Evolutionary conservation across 306 rosid genomes (phyloP).

Genomic region (Cucurbita ficifolia): DNA sequence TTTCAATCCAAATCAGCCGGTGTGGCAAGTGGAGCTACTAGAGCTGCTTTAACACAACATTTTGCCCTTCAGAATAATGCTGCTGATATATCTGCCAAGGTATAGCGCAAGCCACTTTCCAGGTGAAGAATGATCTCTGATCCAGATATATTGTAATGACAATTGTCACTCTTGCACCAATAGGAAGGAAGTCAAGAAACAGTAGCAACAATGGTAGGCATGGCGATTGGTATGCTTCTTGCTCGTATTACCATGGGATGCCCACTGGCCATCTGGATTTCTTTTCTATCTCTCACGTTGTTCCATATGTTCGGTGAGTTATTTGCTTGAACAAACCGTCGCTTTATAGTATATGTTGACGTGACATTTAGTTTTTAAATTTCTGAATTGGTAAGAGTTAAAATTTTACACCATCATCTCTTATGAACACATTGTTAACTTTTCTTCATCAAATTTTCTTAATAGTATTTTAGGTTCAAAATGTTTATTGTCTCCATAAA

Average conservation of each 20-base stretch:
- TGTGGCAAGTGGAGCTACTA: constrained; percentile 97
- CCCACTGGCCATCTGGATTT: constrained; percentile 73
- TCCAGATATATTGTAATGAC: constrained; percentile 3
- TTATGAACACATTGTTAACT: background rate
- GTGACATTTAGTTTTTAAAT: background rate
- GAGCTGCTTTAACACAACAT: constrained; percentile 99
- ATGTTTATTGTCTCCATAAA: background rate
- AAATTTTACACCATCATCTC: background rate
- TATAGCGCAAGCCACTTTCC: constrained; percentile 7
- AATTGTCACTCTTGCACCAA: background rate
- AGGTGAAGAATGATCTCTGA: background rate
- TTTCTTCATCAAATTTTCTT: background rate
- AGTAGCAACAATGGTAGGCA: constrained; percentile 78
- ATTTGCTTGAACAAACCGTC: background rate
- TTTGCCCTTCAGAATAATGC: constrained; percentile 66
- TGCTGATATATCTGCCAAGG: constrained; percentile 61
- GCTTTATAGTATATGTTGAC: background rate
- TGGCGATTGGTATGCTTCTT: constrained; percentile 83
- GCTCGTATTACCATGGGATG: constrained; percentile 56
- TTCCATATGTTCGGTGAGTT: constrained; percentile 78
- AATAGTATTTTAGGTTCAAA: background rate
- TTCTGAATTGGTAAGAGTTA: background rate
- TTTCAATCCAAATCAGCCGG: constrained; percentile 48
- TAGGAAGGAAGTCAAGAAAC: constrained; percentile 66
- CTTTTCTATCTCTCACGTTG: constrained; percentile 58